Evolutionary conservation across 2,329 filamentous ascomycete genomes (phyloP).

Genomic region (Claviceps humidiphila): DNA sequence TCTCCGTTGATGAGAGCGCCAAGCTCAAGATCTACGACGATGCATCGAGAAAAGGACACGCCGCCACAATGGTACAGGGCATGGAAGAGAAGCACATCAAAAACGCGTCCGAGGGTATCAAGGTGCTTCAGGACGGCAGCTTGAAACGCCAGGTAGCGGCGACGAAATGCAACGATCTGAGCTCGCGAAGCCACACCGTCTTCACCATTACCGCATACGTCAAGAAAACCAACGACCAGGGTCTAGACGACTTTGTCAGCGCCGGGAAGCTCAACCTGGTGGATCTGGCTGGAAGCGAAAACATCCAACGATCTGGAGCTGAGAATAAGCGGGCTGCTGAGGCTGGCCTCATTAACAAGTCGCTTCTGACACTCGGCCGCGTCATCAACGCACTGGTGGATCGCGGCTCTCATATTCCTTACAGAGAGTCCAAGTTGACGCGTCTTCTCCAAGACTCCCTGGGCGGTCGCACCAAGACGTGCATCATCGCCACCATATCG

Average conservation of each 20-base stretch:
- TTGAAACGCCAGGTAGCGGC: slow-evolving; percentile 94
- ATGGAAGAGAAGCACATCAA: slow-evolving; percentile 96
- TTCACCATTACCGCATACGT: slow-evolving; percentile 92
- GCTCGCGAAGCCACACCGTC: slow-evolving; percentile 91
- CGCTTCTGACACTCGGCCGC: slow-evolving; percentile 80
- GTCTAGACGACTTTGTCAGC: slow-evolving; percentile 79
- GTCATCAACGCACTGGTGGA: slow-evolving; percentile 98
- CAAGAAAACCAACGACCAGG: slow-evolving; percentile 67
- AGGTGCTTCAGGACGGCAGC: slow-evolving; percentile 77
- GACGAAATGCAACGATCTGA: slow-evolving; percentile 98
- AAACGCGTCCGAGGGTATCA: slow-evolving; percentile 71
- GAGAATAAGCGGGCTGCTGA: slow-evolving; percentile 96
- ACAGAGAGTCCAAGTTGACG: slow-evolving; percentile 90
- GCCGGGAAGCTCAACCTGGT: slow-evolving; percentile 93
- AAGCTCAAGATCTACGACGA: slow-evolving; percentile 97
- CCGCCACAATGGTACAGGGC: slow-evolving; percentile 80
- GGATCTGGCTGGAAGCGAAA: slow-evolving; percentile 92
- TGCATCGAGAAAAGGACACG: slow-evolving; percentile 70
- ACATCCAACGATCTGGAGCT: slow-evolving; percentile 90
- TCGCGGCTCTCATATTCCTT: slow-evolving; percentile 75
- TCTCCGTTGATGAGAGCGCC: slow-evolving; percentile 64
- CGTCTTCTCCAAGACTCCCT: slow-evolving; percentile 91
- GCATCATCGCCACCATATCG: slow-evolving; percentile 94
- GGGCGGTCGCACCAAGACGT: slow-evolving; percentile 90
- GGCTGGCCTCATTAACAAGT: slow-evolving; percentile 96